Percentiles rank a stretch among this genome's conserved stretches.
These are phyloP conservation scores for Diutina catenulata DNA, from an alignment of 1,139 yeast species.

Conservation along the genomic window DNA sequence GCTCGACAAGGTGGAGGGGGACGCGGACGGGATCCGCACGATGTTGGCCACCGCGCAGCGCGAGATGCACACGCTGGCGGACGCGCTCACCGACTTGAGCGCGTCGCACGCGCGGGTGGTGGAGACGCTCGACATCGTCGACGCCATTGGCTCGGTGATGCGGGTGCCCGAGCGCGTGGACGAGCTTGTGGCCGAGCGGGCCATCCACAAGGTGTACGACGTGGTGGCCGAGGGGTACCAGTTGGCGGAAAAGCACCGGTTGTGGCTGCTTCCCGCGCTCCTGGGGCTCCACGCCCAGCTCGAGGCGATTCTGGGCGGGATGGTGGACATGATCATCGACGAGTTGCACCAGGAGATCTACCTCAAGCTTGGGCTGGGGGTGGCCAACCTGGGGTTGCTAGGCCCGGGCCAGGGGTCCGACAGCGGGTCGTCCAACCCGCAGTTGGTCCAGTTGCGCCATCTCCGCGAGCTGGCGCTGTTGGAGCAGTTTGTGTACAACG, in stretches of 20 bases:
- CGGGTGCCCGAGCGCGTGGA: conserved; percentile 56
- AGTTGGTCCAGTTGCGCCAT: conserved; percentile 2
- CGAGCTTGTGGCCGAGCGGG: conserved; percentile 50
- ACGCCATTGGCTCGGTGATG: conserved; percentile 53
- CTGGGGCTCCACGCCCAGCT: conserved; percentile 45
- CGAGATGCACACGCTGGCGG: conserved; percentile 44
- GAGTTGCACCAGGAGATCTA: conserved; percentile 69
- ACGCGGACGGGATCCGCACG: conserved; percentile 37
- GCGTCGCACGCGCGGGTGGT: conserved; percentile 49
- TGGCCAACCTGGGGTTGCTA: neutral
- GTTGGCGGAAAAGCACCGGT: conserved; percentile 43
- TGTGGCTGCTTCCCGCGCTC: conserved; percentile 57
- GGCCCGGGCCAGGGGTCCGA: neutral
- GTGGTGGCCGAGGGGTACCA: conserved; percentile 45
- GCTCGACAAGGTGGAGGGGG: conserved; percentile 45
- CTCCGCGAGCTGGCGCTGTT: conserved; percentile 30
- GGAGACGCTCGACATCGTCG: conserved; percentile 61
- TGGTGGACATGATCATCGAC: conserved; percentile 65
- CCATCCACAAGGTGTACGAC: conserved; percentile 58
- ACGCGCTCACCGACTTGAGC: conserved; percentile 51
- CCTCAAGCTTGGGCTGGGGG: neutral
- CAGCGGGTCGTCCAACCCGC: neutral
- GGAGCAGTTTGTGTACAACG: conserved; percentile 44
- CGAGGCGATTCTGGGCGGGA: conserved; percentile 47
- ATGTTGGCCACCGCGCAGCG: conserved; percentile 40